A percentile compares a stretch with the other conserved stretches of the same genome.
Evolutionary conservation across 2,329 filamentous ascomycete genomes (phyloP).

Genomic region (Fusarium sambucinum): DNA sequence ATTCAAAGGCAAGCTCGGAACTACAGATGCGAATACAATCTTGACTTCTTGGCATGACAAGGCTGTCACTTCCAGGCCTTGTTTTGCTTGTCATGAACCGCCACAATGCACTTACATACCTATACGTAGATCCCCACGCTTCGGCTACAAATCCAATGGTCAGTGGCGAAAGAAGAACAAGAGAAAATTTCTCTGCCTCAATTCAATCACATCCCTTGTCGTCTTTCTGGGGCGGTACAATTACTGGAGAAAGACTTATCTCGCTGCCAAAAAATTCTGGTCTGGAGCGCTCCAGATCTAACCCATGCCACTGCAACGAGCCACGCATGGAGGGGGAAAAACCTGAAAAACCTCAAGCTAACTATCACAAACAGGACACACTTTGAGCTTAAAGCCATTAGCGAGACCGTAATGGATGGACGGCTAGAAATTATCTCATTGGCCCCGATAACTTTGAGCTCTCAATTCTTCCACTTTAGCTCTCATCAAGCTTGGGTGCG

Average conservation of each 20-base stretch:
- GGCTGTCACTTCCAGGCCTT: conserved; percentile 11
- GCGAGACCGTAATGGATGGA: conserved; percentile 13
- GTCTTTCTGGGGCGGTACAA: conserved; percentile 9
- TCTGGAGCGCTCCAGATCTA: conserved; percentile 44
- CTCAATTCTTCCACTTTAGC: conserved; percentile 15
- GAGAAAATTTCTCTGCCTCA: conserved; percentile 21
- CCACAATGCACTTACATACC: conserved; percentile 22
- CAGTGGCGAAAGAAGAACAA: conserved; percentile 6
- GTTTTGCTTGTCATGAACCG: conserved; percentile 26
- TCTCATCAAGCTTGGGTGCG: conserved; percentile 22
- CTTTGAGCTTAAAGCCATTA: conserved; percentile 20
- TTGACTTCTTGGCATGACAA: conserved; percentile 13
- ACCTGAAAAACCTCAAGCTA: conserved; percentile 34
- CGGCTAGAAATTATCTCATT: conserved; percentile 22
- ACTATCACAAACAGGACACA: not conserved
- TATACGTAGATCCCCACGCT: conserved; percentile 11
- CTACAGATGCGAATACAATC: conserved; percentile 29
- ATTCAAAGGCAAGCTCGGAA: conserved; percentile 9
- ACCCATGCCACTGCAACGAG: conserved; percentile 25
- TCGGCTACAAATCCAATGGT: conserved; percentile 3
- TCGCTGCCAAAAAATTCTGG: conserved; percentile 11
- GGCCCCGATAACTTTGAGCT: conserved; percentile 9
- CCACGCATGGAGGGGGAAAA: conserved; percentile 7
- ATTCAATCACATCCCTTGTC: conserved; percentile 9
- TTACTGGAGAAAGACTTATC: conserved; percentile 1